Conservation (phyloP, 2,329 filamentous ascomycete species). For the Macroventuria anomochaeta region DNA sequence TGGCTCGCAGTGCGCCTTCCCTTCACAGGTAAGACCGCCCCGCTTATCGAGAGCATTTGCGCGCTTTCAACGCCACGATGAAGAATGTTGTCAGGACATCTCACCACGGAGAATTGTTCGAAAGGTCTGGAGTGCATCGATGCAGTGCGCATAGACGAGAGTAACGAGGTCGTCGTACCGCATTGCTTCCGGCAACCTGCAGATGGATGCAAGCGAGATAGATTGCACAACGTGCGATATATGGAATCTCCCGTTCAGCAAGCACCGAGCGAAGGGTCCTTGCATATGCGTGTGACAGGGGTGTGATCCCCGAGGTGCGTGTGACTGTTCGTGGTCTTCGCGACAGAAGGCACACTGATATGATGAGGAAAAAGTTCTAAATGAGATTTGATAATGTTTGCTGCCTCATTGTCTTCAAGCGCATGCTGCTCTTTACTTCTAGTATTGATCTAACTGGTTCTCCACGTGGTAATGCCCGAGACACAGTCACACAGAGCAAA, state of each 20-base stretch:
- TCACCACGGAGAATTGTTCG: slow-evolving; percentile 1
- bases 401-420: neutral
- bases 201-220: neutral
- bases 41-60: slow-evolving; percentile 29
- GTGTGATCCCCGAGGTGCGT: neutral
- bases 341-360: neutral
- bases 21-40: slow-evolving; percentile 16
- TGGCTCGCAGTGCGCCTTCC: slow-evolving; percentile 17
- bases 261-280: neutral
- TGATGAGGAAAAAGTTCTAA: no score
- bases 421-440: neutral
- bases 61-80: slow-evolving; percentile 23
- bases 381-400: neutral
- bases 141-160: neutral
- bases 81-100: slow-evolving; percentile 1
- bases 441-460: neutral
- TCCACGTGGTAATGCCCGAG: slow-evolving; percentile 1
- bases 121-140: neutral
- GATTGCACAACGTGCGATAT: slow-evolving; percentile 1
- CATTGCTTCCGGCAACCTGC: slow-evolving; percentile 1
- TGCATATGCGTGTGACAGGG: neutral
- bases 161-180: no score
- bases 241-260: neutral
- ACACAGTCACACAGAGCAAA: neutral
- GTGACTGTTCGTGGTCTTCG: neutral